Evolutionary conservation across 106 monocot species (phyloP), one percentile per base, ranked within the genome.

Genomic region (Apostasia ramifera): DNA sequence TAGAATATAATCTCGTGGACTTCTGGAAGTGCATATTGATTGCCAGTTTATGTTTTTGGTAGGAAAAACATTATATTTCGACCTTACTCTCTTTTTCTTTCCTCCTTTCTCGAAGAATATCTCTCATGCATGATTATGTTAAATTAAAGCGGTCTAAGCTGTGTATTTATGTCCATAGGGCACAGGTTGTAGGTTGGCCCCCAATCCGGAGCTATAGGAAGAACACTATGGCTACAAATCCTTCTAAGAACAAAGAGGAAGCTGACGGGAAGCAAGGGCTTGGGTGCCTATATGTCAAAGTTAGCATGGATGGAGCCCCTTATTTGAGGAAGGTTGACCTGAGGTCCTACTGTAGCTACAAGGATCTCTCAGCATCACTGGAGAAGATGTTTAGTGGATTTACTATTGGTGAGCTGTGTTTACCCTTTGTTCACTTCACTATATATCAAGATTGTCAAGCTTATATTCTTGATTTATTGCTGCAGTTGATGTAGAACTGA

Each of bases 311-410:
- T 73, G 88, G 88, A 56, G 88, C 88, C 9, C 88, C 88, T 0
- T 88, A 84, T 47, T 70, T 88, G 49, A 78, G 84, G 73, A 88
- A 88, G 45, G 81, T 88, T 38, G 79, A 84, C 42, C 83, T 84
- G 44, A 88, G 79, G 61, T 73, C 52, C 15, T 88, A 73, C 54
- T 63, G 57, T 68, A 78, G 76, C 73, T 84, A 88, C 42, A 84
- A 81, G 79, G 88, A 84, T 52, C 88, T 88, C 65, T 88, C 83
- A 3, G 53, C 68, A 38, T 72, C 81, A 37, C 81, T 88, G 41
- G 81, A 81, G 66, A 88, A 88, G 76, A 88, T 88, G 88, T 88
- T 88, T 57, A 81, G 88, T 55, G 78, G 88, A 67, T 88, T 88
- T 53, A 83, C 87, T 12, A 81, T 80, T 40, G 87, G 83, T 87